These are phyloP conservation scores for Macrophomina pseudophaseolina DNA, from an alignment of 2,329 filamentous ascomycete species.

Conservation along the genomic window DNA sequence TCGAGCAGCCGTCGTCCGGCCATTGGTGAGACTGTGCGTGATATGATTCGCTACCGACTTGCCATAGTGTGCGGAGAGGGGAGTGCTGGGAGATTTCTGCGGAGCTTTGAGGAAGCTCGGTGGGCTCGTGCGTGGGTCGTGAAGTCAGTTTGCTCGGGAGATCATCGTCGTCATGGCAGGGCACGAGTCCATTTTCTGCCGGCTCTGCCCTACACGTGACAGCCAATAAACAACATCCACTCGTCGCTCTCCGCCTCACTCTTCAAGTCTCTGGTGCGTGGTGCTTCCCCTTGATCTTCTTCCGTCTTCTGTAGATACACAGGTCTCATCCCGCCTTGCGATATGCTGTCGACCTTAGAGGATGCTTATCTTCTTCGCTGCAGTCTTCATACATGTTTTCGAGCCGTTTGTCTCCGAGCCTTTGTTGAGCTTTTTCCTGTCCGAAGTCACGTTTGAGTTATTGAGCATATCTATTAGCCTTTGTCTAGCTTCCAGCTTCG, in stretches of 20 bases:
- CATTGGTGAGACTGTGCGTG: conserved; percentile 44
- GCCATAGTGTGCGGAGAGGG: conserved; percentile 11
- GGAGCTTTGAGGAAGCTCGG: conserved; percentile 1
- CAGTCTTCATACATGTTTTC: conserved; percentile 1
- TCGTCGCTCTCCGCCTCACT: background rate
- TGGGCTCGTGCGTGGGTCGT: conserved; percentile 18
- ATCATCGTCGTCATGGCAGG: conserved; percentile 24
- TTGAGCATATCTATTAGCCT: background rate
- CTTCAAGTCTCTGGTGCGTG: conserved; percentile 1
- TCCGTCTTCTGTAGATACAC: background rate
- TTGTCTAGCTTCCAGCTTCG: background rate
- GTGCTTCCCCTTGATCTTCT: background rate
- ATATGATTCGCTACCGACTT: conserved; percentile 30
- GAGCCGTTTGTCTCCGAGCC: background rate
- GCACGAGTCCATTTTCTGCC: background rate
- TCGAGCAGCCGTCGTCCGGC: conserved; percentile 58
- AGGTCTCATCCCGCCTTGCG: background rate
- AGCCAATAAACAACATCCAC: conserved; percentile 22
- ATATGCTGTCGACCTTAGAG: background rate
- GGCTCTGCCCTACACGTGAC: conserved; percentile 23
- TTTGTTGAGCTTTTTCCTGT: background rate
- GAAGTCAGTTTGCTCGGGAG: conserved; percentile 8
- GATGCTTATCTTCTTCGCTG: background rate
- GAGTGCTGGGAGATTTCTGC: background rate
- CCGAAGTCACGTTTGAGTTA: background rate